Evolutionary conservation across 495 filamentous ascomycete species (phyloP).

Genomic region (Podospora comata): DNA sequence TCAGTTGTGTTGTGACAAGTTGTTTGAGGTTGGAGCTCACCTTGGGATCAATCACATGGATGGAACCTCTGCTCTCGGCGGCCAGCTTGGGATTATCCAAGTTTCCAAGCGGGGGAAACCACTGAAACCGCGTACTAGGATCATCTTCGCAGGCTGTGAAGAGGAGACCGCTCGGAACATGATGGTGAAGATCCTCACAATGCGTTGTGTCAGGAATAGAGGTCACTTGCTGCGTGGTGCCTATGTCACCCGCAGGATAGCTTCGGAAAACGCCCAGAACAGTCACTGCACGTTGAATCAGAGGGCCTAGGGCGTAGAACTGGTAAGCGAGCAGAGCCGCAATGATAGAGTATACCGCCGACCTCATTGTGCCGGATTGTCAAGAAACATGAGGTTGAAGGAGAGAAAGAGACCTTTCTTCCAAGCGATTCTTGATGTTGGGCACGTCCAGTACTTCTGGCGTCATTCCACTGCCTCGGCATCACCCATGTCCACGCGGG

Average conservation of each 20-base stretch:
- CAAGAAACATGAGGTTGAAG: not conserved
- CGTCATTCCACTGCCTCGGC: not conserved
- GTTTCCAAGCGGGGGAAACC: conserved; percentile 54
- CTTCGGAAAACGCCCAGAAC: conserved; percentile 30
- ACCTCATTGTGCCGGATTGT: conserved; percentile 18
- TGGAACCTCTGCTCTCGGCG: conserved; percentile 39
- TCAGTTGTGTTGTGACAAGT: not conserved
- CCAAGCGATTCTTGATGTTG: not conserved
- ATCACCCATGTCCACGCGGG: not conserved
- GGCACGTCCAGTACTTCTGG: not conserved
- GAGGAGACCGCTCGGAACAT: conserved; percentile 45
- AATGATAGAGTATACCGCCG: conserved; percentile 18
- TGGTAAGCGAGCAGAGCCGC: conserved; percentile 24
- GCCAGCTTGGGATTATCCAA: conserved; percentile 36
- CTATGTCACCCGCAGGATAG: conserved; percentile 17
- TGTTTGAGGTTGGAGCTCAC: conserved; percentile 24
- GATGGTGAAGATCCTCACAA: conserved; percentile 61
- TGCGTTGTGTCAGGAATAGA: conserved; percentile 52
- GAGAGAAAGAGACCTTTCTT: not conserved
- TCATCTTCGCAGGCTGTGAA: conserved; percentile 58
- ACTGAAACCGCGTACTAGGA: conserved; percentile 43
- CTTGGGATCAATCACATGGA: conserved; percentile 56
- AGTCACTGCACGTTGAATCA: conserved; percentile 13
- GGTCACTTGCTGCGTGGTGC: conserved; percentile 19
- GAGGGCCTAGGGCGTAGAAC: conserved; percentile 16